Base-by-base conservation (phyloP, 805 yeast genomes). In the Sporopachydermia quercuum region DNA sequence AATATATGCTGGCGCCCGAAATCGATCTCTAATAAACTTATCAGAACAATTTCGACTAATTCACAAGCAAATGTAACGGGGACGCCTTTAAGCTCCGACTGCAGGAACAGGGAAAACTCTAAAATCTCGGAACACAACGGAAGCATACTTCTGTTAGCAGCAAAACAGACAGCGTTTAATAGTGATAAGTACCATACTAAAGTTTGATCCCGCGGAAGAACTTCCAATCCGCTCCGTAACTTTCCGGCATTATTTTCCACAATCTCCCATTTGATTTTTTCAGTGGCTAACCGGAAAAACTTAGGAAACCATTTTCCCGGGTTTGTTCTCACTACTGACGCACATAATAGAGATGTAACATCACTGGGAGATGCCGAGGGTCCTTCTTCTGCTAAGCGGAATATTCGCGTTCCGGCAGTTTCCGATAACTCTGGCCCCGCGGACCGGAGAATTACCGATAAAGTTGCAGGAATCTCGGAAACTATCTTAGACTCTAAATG, bases 241-340 rank as follows among this genome's bases (percentile, higher is more conserved):
- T 70, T 58, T 3, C 96, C 97, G 0, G 96, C 96, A 2, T 75
- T 80, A 46, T 87, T 81, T 46, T 77, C 83, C 6, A 61, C 61
- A 15, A 89, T 65, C 51, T 89, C 94, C 23, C 68, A 73, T 30
- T 65, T 61, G 17, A 87, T 75, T 39, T 68, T 68, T 3, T 62
- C 63, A 37, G 67, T 58, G 15, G 80, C 56, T n/a, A 63, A 49
- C 0, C 61, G 54, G 30, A 70, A 65, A 18, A 73, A 54, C 36
- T 54, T 56, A 1, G 64, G 58, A 44, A 76, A 69, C 6, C 70
- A 63, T 3, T 52, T 48, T 5, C 53, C 49, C 0, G 85, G 77
- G 37, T 77, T 74, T 35, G 84, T 70, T 45, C 76, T 74, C 2
- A 81, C 74, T 36, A 89, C 57, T 1, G 79, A 69, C 5, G 87